Conservation (phyloP, 352 stramenopile species). For the Phytopythium oedochilum region DNA sequence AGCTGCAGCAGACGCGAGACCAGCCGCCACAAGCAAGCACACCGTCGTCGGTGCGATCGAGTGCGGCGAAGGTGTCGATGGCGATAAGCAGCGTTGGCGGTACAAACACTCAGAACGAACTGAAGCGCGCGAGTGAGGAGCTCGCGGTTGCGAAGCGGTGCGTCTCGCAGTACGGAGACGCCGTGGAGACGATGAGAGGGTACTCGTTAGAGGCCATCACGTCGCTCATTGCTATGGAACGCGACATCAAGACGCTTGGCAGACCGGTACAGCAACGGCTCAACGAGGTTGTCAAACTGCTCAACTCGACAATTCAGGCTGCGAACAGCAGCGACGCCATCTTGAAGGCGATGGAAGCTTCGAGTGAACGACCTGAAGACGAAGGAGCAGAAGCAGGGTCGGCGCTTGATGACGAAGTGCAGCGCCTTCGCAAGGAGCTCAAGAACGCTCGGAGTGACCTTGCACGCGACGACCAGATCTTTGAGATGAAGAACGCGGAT, state of each 20-base stretch:
- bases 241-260: constrained; percentile 68
- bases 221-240: constrained; percentile 66
- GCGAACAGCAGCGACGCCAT: constrained; percentile 39
- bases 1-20: constrained; percentile 35
- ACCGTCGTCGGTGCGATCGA: neutral
- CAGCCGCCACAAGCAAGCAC: constrained; percentile 10
- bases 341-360: constrained; percentile 15
- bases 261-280: constrained; percentile 69
- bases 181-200: constrained; percentile 47
- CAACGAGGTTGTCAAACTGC: constrained; percentile 75
- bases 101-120: neutral
- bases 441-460: constrained; percentile 63
- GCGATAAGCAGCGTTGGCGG: neutral
- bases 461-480: constrained; percentile 75
- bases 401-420: constrained; percentile 15
- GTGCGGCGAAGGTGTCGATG: neutral
- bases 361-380: constrained; percentile 9
- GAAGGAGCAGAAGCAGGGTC: neutral
- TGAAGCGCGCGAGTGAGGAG: constrained; percentile 18
- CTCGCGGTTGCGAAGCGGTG: constrained; percentile 32
- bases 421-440: constrained; percentile 50
- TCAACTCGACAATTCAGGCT: constrained; percentile 64
- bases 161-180: constrained; percentile 32
- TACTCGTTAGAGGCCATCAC: constrained; percentile 69
- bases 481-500: constrained; percentile 80